A percentile compares a stretch with the other conserved stretches of the same genome.
Conservation (phyloP, 2,329 filamentous ascomycete species). For the Blastomyces percursus region DNA sequence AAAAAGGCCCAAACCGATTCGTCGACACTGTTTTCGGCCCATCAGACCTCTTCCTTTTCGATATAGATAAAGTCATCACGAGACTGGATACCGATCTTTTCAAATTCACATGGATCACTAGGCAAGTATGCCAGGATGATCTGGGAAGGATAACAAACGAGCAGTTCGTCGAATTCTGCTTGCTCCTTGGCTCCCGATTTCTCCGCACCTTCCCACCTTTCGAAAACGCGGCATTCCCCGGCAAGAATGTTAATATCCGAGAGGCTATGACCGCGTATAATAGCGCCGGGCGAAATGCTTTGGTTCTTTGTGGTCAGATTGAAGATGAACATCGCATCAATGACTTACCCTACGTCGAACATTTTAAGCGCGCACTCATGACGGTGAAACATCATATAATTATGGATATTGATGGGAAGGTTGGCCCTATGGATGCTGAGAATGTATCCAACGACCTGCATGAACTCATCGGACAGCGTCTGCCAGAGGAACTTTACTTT, state of each 20-base stretch:
- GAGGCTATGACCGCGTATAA: slow-evolving; percentile 71
- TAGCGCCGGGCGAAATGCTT: slow-evolving; percentile 54
- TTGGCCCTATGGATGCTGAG: slow-evolving; percentile 62
- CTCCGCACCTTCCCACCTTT: slow-evolving; percentile 70
- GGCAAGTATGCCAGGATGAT: slow-evolving; percentile 58
- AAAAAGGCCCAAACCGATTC: slow-evolving; percentile 56
- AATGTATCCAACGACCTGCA: slow-evolving; percentile 72
- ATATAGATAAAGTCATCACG: slow-evolving; percentile 64
- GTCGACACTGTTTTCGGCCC: slow-evolving; percentile 70
- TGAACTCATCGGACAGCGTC: slow-evolving; percentile 77
- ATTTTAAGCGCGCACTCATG: slow-evolving; percentile 76
- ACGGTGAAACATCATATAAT: slow-evolving; percentile 80
- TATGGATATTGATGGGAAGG: slow-evolving; percentile 63
- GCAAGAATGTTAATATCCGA: slow-evolving; percentile 50
- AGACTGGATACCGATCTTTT: slow-evolving; percentile 45
- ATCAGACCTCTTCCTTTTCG: slow-evolving; percentile 75
- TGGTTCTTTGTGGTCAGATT: slow-evolving; percentile 63
- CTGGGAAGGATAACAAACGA: slow-evolving; percentile 55
- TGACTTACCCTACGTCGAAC: slow-evolving; percentile 67
- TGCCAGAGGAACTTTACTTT: slow-evolving; percentile 82
- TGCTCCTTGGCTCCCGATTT: slow-evolving; percentile 74
- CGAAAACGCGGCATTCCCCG: slow-evolving; percentile 48
- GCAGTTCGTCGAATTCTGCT: slow-evolving; percentile 70
- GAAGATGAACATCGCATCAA: slow-evolving; percentile 65
- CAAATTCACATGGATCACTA: slow-evolving; percentile 53